phyloP scores from a whole-genome alignment of 257 asterid species.

The Jacaranda mimosifolia region DNA sequence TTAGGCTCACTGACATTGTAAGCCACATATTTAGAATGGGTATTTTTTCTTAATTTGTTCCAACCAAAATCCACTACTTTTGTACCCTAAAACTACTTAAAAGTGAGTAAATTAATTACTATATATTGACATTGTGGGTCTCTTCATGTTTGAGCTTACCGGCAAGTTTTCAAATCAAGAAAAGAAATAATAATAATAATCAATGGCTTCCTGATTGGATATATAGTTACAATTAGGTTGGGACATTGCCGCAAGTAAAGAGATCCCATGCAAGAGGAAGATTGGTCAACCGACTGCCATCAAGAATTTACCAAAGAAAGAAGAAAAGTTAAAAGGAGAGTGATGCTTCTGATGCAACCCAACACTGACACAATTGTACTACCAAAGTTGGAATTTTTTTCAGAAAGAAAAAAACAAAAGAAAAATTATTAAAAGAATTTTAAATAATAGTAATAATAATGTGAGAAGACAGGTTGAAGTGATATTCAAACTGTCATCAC shows the following conservation, averaged over 20 bases:
- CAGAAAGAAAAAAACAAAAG: not conserved
- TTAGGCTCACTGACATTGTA: constrained; percentile 28
- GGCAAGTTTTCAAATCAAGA: not conserved
- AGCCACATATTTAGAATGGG: constrained; percentile 38
- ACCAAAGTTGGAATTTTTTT: constrained; percentile 41
- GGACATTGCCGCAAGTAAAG: constrained; percentile 12
- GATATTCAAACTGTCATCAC: constrained; percentile 62
- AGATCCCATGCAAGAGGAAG: constrained; percentile 28
- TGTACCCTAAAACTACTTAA: not conserved
- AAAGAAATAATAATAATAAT: too few species aligned
- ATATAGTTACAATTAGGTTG: not conserved
- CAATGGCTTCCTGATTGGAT: not conserved
- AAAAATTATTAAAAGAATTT: not conserved
- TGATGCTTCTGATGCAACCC: constrained; percentile 57
- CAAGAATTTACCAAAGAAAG: constrained; percentile 38
- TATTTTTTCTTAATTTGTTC: constrained; percentile 27
- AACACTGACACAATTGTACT: constrained; percentile 46
- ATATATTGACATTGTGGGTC: not conserved
- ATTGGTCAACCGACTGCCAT: constrained; percentile 34
- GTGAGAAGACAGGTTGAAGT: constrained; percentile 60
- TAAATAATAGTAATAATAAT: not conserved
- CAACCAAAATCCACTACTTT: constrained; percentile 31
- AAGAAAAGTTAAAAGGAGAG: constrained; percentile 37
- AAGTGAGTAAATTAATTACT: not conserved
- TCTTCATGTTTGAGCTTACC: not conserved